A percentile compares a stretch with the other conserved stretches of the same genome.
Evolutionary conservation across 805 yeast species (phyloP).

Genomic region (Kuraishia cidri): DNA sequence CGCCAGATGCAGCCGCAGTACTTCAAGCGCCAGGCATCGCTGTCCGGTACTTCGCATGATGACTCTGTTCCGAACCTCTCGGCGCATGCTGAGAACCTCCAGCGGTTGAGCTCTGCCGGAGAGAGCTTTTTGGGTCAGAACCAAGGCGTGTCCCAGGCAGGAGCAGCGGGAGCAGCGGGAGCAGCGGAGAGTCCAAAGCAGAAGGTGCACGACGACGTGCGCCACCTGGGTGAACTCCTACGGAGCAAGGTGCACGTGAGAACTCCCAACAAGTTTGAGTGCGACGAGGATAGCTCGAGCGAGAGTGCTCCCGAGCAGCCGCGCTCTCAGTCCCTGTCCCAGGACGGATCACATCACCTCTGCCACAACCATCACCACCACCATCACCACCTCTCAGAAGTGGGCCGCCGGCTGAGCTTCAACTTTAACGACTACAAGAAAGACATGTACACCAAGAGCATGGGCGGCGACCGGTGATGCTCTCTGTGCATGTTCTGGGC

Average conservation of each 20-base stretch:
- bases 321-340: no score
- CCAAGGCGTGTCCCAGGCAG: no score
- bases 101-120: neutral
- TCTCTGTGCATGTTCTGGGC: no score
- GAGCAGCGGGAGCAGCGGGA: no score
- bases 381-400: no score
- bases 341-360: no score
- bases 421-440: constrained; percentile 15
- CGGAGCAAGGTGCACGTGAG: neutral
- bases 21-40: constrained; percentile 8
- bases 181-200: no score
- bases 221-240: no score
- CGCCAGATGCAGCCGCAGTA: constrained; percentile 13
- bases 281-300: constrained; percentile 3
- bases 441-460: constrained; percentile 13
- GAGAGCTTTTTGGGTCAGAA: neutral
- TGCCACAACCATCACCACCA: no score
- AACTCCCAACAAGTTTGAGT: constrained; percentile 6
- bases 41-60: neutral
- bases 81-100: neutral
- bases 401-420: constrained; percentile 7
- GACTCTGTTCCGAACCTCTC: neutral
- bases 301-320: neutral
- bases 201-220: no score
- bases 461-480: no score